A percentile compares a stretch with the other conserved stretches of the same genome.
These are phyloP conservation scores for Quercus alba DNA, from an alignment of 306 rosid genomes.

Conservation along the genomic window DNA sequence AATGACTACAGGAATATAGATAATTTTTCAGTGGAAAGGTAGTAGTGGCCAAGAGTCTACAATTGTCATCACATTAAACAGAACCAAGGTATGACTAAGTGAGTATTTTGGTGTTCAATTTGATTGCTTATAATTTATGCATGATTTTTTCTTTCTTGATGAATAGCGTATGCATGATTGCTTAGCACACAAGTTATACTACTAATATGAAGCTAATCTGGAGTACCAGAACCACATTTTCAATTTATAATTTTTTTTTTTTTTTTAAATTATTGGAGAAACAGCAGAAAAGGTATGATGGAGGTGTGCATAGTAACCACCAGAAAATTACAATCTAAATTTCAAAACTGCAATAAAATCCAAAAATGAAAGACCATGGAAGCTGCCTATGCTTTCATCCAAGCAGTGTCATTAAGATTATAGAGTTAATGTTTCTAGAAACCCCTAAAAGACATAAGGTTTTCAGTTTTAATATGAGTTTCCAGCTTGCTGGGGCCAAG, in stretches of 20 bases:
- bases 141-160: too few species aligned
- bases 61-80: too few species aligned
- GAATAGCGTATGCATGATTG: too few species aligned
- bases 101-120: too few species aligned
- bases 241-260: not conserved
- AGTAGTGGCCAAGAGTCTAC: too few species aligned
- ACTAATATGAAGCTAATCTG: not conserved
- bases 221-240: not conserved
- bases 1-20: too few species aligned
- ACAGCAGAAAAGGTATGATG: not conserved
- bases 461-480: not conserved
- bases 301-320: not conserved
- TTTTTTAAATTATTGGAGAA: not conserved
- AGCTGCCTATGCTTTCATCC: not conserved
- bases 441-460: not conserved
- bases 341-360: not conserved
- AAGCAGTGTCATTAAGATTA: not conserved
- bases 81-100: too few species aligned
- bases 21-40: too few species aligned
- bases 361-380: not conserved
- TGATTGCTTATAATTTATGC: too few species aligned
- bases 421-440: not conserved
- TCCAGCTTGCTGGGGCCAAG: not conserved
- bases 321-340: not conserved
- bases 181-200: too few species aligned